Evolutionary conservation across 2,329 filamentous ascomycete species (phyloP), one percentile per base, ranked within the genome.

Genomic region (Herpotrichia juniperi): DNA sequence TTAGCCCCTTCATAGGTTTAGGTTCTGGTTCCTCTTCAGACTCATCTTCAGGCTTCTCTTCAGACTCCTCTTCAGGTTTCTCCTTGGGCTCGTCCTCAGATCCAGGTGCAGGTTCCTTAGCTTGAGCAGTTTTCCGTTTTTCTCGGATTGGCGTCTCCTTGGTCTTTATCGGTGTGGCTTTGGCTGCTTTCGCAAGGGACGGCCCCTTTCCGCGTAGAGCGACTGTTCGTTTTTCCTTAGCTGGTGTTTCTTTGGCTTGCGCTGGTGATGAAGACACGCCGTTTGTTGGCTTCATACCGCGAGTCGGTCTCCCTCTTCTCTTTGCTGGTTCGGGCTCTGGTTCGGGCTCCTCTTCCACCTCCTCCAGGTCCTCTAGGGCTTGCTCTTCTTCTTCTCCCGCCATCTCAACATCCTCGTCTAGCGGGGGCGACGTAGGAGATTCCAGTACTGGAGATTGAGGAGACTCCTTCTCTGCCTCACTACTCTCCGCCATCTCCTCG

Each of bases 391-490:
- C 58, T 12, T 47, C 34, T 11, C 70, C 62, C 21, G 50, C 61
- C 65, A 69, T 69, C 22, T 71, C 68, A 16, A 66, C 61, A 35
- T 73, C 69, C 44, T 65, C 55, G 16, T 56, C 56, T 8, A 57
- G 59, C 11, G 53, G 49, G n/a, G n/a, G n/a, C n/a, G n/a, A n/a
- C n/a, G n/a, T n/a, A n/a, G n/a, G n/a, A n/a, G n/a, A n/a, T n/a
- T n/a, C n/a, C n/a, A n/a, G n/a, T n/a, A n/a, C n/a, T n/a, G n/a
- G n/a, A n/a, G n/a, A n/a, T n/a, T n/a, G n/a, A 24, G 57, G 52
- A 31, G 28, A 21, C 19, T 39, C 53, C 22, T 42, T 56, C 7
- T 62, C 58, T 14, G 53, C 55, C 10, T 58, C 53, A 5, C 56
- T 57, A 17, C 57, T 58, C 37, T 61, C 61, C 3, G 42, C 58